Evolutionary conservation across 768 basidiomycete species (phyloP).

Genomic region (Nidularia pulvinata): DNA sequence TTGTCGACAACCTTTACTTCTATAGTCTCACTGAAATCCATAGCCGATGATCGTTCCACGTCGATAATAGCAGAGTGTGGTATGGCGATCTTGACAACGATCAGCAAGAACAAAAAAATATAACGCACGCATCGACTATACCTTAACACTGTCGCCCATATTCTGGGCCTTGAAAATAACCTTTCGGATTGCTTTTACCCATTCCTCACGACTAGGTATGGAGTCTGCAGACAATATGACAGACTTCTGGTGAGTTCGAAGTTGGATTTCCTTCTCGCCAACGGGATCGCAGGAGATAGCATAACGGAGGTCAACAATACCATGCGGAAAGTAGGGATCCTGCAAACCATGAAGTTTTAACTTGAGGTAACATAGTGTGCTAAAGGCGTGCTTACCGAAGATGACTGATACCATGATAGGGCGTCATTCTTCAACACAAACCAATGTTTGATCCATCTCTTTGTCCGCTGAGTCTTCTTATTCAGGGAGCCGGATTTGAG

Average conservation of each 20-base stretch:
- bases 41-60: slow-evolving; percentile 83
- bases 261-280: slow-evolving; percentile 77
- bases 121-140: slow-evolving; percentile 19
- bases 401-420: slow-evolving; percentile 95
- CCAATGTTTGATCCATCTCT: slow-evolving; percentile 95
- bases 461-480: slow-evolving; percentile 88
- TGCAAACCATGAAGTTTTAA: slow-evolving; percentile 19
- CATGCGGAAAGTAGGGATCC: slow-evolving; percentile 99
- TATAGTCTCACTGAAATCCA: slow-evolving; percentile 97
- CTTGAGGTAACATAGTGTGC: slow-evolving; percentile 9
- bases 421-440: slow-evolving; percentile 96
- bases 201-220: slow-evolving; percentile 84
- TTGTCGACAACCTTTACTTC: slow-evolving; percentile 92
- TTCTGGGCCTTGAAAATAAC: slow-evolving; percentile 97
- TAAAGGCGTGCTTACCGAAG: slow-evolving; percentile 57
- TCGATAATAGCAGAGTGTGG: slow-evolving; percentile 90
- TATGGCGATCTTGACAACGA: slow-evolving; percentile 71
- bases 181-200: slow-evolving; percentile 94
- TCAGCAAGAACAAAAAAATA: slow-evolving; percentile 1
- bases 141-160: slow-evolving; percentile 95
- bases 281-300: slow-evolving; percentile 85
- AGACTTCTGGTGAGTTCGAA: slow-evolving; percentile 81
- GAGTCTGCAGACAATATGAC: slow-evolving; percentile 78
- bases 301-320: slow-evolving; percentile 94
- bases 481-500: slow-evolving; percentile 90